Evolutionary conservation across 2,329 filamentous ascomycete species (phyloP), one percentile per base, ranked within the genome.

Genomic region (Diaporthe helianthi): DNA sequence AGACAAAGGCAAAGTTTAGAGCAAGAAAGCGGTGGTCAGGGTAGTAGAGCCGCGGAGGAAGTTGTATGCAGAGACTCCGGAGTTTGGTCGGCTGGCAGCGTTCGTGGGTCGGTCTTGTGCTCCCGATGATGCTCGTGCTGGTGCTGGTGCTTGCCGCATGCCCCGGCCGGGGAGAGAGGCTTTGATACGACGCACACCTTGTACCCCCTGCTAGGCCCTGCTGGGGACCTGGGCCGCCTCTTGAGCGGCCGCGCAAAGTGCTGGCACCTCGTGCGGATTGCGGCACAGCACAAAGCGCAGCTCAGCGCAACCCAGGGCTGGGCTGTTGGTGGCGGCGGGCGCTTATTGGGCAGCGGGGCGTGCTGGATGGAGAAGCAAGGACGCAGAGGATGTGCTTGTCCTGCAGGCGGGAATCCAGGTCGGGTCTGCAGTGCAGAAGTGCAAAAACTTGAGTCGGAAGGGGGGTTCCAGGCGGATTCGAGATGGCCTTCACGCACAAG

Each of bases 201-300:
- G 44, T 8, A 41, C 65, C 29, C 29, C 52, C 46, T 58, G 58
- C 13, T 53, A 15, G 36, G 36, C 36, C 47, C 26, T 47, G 44
- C 44, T 67, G 22, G 44, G 44, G 44, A 47, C 44, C 44, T 58
- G 22, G 44, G 33, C 58, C 22, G 22, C 31, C 41, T 55, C 52
- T 46, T 49, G n/a, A 44, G 65, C 65, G 65, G 65, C 65, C 65
- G 65, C 58, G 58, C 44, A 44, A 67, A 58, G 65, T 67, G 52
- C 65, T 67, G 52, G 65, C 65, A 58, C 22, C 52, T 58, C 52
- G 41, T 58, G 52, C 41, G 41, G 52, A 58, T 24, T 67, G 65
- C 65, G 65, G 65, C 52, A 67, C 65, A 55, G 65, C 65, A 15
- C 36, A 38, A 52, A 67, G 65, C 41, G 41, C 41, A 49, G 29